phyloP scores from a whole-genome alignment of 2,329 filamentous ascomycete genomes.

The Neonectria sp. region DNA sequence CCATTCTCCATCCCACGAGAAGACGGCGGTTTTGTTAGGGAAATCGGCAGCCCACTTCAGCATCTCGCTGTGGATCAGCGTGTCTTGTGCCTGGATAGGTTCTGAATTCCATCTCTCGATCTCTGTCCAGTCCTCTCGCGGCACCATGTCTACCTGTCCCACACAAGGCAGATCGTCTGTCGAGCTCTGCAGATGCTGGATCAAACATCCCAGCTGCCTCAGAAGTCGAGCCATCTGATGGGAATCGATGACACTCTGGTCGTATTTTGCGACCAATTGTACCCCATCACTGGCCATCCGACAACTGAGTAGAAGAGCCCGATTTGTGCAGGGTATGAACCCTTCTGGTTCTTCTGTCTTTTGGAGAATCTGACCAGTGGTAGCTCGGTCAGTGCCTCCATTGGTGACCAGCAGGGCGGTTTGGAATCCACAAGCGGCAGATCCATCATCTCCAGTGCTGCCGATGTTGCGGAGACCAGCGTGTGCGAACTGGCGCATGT shows the following conservation, averaged over 20 bases:
- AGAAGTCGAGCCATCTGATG: constrained; percentile 14
- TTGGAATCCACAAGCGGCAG: constrained; percentile 28
- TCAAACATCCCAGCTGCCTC: background rate
- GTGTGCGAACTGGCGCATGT: background rate
- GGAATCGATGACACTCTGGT: constrained; percentile 15
- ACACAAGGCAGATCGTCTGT: background rate
- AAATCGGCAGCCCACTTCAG: background rate
- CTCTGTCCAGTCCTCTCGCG: constrained; percentile 11
- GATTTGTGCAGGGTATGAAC: background rate
- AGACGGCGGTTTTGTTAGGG: background rate
- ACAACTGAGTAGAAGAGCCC: constrained; percentile 20
- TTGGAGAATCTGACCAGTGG: background rate
- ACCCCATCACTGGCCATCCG: background rate
- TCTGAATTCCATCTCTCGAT: constrained; percentile 21
- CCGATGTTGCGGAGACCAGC: constrained; percentile 17
- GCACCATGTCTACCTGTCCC: background rate
- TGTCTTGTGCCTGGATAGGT: no score
- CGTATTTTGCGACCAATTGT: background rate
- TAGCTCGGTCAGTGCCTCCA: no score
- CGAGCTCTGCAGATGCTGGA: background rate
- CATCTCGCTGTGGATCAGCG: constrained; percentile 22
- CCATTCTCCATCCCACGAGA: constrained; percentile 25
- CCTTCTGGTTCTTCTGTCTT: background rate
- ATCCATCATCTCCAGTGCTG: constrained; percentile 7
- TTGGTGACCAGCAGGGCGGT: constrained; percentile 16